Base-by-base conservation (phyloP, 805 yeast species). In the Teunomyces pallodes region DNA sequence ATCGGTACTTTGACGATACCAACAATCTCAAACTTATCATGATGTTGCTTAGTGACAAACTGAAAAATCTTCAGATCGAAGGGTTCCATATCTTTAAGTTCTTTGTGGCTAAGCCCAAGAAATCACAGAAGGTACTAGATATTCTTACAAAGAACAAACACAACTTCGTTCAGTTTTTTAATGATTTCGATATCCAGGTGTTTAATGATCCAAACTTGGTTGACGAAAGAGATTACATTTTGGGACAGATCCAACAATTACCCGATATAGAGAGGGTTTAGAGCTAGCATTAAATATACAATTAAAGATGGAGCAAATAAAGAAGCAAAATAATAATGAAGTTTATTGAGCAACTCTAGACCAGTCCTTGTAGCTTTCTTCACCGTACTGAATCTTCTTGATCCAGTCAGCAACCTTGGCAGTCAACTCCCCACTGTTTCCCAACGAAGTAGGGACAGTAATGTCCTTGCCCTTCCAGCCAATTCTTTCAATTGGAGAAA, bases 91-190 rank as follows among this genome's bases (percentile, higher is more conserved):
- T 92, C 33, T 92, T 94, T 72, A 94, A 92, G 69, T 87, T 91
- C 35, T 90, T 94, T 67, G 90, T 90, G n/a, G 98, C 97, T 4
- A 94, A 94, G 66, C 99, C 99, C 4, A 83, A 86, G 53, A 91
- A 91, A 64, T 76, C 90, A 2, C 90, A 85, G 63, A 82, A 85
- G 6, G 83, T 94, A 2, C 69, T 79, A 46, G 97, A 92, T 65
- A 87, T 92, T 16, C 73, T 94, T 54, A 80, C 84, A 41, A 90
- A 91, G 61, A 94, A 94, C 66, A 82, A 90, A 59, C 86, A 82
- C 36, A 88, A 87, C 59, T 77, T 92, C 52, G 65, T 91, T 33
- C 74, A 75, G 29, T 90, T 88, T 61, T 77, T 92, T 50, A 78
- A 80, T 42, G 77, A 75, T 33, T 88, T 90, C 61, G 82, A 80